A percentile compares a stretch with the other conserved stretches of the same genome.
These are phyloP conservation scores for Raffaelea ambrosiae DNA, from an alignment of 2,329 filamentous ascomycete species.

Conservation along the genomic window DNA sequence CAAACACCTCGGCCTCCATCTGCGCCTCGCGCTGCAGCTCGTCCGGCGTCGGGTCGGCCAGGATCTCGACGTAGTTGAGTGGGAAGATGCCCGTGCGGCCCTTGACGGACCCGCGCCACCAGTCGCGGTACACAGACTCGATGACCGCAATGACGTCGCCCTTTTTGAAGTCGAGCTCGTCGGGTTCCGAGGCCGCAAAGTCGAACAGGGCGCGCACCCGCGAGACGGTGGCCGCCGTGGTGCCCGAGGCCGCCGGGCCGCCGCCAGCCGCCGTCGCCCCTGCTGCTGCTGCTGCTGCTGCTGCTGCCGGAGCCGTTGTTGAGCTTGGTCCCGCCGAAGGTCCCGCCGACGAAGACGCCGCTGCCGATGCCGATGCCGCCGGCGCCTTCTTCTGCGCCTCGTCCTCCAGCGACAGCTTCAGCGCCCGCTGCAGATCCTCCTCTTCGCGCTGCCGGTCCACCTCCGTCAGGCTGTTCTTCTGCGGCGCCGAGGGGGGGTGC, in stretches of 20 bases:
- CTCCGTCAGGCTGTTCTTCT: slow-evolving; percentile 86
- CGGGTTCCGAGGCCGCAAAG: slow-evolving; percentile 87
- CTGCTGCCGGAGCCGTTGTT: slow-evolving; percentile 2
- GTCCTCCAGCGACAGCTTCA: slow-evolving; percentile 87
- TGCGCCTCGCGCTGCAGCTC: slow-evolving; percentile 92
- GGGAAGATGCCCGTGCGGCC: slow-evolving; percentile 97
- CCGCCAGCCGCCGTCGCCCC: slow-evolving; percentile 45
- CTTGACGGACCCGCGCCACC: slow-evolving; percentile 94
- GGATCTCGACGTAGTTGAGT: slow-evolving; percentile 96
- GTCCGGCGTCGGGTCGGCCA: slow-evolving; percentile 87
- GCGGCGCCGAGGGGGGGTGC: slow-evolving; percentile 84
- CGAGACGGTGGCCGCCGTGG: slow-evolving; percentile 92
- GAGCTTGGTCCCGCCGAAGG: too few species aligned
- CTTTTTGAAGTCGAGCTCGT: slow-evolving; percentile 92
- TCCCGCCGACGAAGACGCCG: slow-evolving; percentile 25
- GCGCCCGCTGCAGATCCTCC: slow-evolving; percentile 91
- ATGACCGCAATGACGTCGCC: slow-evolving; percentile 95
- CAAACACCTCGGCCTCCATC: slow-evolving; percentile 71
- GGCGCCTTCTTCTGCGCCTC: slow-evolving; percentile 55
- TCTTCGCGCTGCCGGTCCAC: slow-evolving; percentile 90
- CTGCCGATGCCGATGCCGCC: slow-evolving; percentile 1
- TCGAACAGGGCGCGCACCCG: slow-evolving; percentile 89
- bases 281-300: slow-evolving; percentile 16
- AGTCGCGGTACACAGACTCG: slow-evolving; percentile 97
- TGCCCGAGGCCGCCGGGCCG: slow-evolving; percentile 40